These are phyloP conservation scores for Trichoderma sp. DNA, from an alignment of 2,329 filamentous ascomycete genomes.

Conservation along the genomic window DNA sequence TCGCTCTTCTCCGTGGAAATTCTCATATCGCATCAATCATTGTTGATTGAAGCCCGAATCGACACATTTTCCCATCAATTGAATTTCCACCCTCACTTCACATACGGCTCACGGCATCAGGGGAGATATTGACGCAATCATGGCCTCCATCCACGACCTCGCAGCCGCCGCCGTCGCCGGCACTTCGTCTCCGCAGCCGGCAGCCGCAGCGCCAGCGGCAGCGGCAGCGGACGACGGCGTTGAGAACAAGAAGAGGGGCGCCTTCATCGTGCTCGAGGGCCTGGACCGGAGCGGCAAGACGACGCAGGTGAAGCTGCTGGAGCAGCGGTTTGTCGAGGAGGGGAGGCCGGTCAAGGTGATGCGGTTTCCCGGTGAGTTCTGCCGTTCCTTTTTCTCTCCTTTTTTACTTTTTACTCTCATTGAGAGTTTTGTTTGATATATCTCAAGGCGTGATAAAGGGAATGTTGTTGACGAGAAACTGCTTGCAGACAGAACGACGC, in stretches of 20 bases:
- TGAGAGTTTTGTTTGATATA: neutral
- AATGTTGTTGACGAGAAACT: neutral
- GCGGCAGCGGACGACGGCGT: slow-evolving; percentile 15
- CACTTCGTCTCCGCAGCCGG: slow-evolving; percentile 37
- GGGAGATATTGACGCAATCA: slow-evolving; percentile 26
- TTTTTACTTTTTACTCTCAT: no score
- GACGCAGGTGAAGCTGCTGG: slow-evolving; percentile 77
- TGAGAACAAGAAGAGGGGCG: slow-evolving; percentile 52
- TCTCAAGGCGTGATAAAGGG: no score
- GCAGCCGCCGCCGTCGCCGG: slow-evolving; percentile 51
- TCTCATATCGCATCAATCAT: no score
- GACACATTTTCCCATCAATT: no score
- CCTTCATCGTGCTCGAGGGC: slow-evolving; percentile 83
- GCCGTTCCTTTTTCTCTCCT: neutral
- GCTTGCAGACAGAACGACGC: slow-evolving; percentile 71
- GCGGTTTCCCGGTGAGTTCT: slow-evolving; percentile 58
- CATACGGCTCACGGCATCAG: neutral
- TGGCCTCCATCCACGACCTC: slow-evolving; percentile 55
- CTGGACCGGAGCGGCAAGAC: slow-evolving; percentile 91
- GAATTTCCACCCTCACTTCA: no score
- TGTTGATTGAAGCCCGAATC: no score
- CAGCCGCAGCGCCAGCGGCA: neutral
- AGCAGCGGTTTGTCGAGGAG: slow-evolving; percentile 54
- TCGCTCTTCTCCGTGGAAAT: neutral
- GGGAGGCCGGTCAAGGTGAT: slow-evolving; percentile 55